Base-by-base conservation (phyloP, 2,329 filamentous ascomycete genomes). In the Fusarium chlamydosporum region DNA sequence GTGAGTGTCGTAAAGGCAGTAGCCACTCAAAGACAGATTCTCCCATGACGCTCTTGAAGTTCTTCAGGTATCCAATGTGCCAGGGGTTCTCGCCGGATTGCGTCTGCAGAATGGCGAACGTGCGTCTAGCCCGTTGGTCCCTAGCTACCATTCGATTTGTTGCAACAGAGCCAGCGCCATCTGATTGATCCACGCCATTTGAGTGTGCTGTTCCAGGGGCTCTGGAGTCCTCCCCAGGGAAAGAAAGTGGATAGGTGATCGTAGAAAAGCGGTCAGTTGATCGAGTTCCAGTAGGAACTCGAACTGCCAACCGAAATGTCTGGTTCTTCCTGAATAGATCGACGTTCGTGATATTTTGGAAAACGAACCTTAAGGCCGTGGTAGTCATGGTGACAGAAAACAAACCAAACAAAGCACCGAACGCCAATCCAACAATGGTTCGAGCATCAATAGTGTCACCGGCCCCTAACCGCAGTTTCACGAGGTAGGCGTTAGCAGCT, bases 21-120 rank as follows among this genome's bases (percentile, higher is more conserved):
- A 97, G 75, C 94, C 94, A 98, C 62, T 97, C 92, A 15, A 90
- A 64, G 3, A 89, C 68, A 20, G 81, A 86, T 46, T 85, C 80
- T 0, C 95, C 95, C 89, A 99, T 93, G 26, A 97, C 88, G 15
- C 90, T 86, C 68, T 88, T 87, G 80, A 94, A 90, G 75, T 98
- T 98, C 29, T 83, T 80, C 65, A 86, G 83, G 10, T 81, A 80
- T 3, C 92, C 92, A 1, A 96, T 81, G 72, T 97, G 88, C 89
- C 93, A 99, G 0, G 93, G 93, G 71, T 97, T 97, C 71, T 96
- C 90, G 11, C 92, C 90, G 0, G 88, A 85, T 4, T 88, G 82
- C 0, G 91, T 92, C 64, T 88, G 85, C 3, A 97, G 82, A 40
- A 98, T 91, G 13, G 92, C 93, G 76, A 97, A 98, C 12, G 87